Evolutionary conservation across 139 green algal species (phyloP), one percentile per base, ranked within the genome.

Genomic region (Auxenochlorella pyrenoidosa): DNA sequence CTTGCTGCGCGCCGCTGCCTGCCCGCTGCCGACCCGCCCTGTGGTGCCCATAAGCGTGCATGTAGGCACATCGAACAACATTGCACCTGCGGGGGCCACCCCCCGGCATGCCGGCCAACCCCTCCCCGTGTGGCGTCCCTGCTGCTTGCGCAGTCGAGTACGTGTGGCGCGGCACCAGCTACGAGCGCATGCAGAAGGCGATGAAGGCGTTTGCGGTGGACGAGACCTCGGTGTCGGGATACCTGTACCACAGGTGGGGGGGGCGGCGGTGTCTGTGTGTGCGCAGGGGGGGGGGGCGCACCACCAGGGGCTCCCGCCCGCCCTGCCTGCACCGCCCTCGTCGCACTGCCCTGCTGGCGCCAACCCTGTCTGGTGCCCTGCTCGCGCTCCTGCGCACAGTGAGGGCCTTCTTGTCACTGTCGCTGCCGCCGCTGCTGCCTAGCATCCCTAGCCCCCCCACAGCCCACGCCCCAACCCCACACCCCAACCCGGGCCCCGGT

Each of bases 131-230:
- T 30, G 22, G 4, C 18, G 24, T 12, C 34, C 70, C 36, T 16
- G 70, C 34, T 5, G 10, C 34, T 24, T 10, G n/a, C 30, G 78
- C 80, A 85, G 80, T 85, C 2, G 80, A 85, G 75, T 98, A 97
- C 86, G 93, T 99, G 36, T 99, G 97, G 97, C 97, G 98, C 83
- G 91, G 88, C 86, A 98, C 94, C 66, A 93, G 88, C 63, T 99
- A 98, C 86, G 97, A 99, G 88, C 94, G 97, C 90, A 99, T 98
- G 96, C 94, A 96, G 82, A 88, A 75, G 3, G 97, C 97, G 2
- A 93, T 99, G 86, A 95, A 95, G 85, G 91, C 89, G 5, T 98
- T 99, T 86, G 93, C 94, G 22, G 93, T 97, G 70, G 96, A 99
- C 86, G 93, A 98, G 80, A 98, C 96, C 24, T 96, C 89, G 71